These are phyloP conservation scores for Cladophialophora immunda DNA, from an alignment of 2,329 filamentous ascomycete species.

Conservation along the genomic window DNA sequence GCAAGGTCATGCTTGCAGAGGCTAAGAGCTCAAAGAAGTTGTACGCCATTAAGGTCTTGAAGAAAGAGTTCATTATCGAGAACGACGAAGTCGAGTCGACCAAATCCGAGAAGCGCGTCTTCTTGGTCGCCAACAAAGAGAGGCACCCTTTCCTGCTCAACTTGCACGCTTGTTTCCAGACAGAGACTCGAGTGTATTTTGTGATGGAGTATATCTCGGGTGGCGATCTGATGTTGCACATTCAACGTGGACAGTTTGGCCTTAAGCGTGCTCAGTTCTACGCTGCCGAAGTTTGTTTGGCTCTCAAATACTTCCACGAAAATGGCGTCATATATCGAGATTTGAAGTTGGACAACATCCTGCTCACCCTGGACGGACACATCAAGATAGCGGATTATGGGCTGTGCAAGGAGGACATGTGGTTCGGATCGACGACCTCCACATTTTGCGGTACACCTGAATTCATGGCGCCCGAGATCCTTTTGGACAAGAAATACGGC, in stretches of 20 bases:
- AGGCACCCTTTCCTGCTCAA: constrained; percentile 95
- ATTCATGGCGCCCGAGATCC: constrained; percentile 99
- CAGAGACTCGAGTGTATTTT: constrained; percentile 97
- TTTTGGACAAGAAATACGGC: constrained; percentile 98
- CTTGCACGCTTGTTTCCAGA: constrained; percentile 98
- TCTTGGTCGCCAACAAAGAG: constrained; percentile 96
- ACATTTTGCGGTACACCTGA: constrained; percentile 99
- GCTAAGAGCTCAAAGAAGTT: constrained; percentile 91
- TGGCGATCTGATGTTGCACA: constrained; percentile 98
- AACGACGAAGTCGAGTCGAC: constrained; percentile 99
- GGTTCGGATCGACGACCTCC: constrained; percentile 95
- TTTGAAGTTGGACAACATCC: constrained; percentile 84
- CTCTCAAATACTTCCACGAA: constrained; percentile 98
- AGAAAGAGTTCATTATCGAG: constrained; percentile 99
- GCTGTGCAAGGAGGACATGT: constrained; percentile 99
- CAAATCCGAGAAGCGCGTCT: constrained; percentile 95
- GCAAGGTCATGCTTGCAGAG: constrained; percentile 99
- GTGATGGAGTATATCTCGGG: constrained; percentile 99
- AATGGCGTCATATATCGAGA: constrained; percentile 97
- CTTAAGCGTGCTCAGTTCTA: constrained; percentile 99
- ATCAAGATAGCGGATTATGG: constrained; percentile 99
- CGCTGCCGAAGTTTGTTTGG: constrained; percentile 94
- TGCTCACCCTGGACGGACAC: constrained; percentile 92
- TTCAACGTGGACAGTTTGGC: constrained; percentile 94
- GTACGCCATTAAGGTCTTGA: constrained; percentile 98